Percentiles rank a stretch among this genome's conserved stretches.
phyloP scores from a whole-genome alignment of 768 basidiomycete species.

The Agrocybe praecox region DNA sequence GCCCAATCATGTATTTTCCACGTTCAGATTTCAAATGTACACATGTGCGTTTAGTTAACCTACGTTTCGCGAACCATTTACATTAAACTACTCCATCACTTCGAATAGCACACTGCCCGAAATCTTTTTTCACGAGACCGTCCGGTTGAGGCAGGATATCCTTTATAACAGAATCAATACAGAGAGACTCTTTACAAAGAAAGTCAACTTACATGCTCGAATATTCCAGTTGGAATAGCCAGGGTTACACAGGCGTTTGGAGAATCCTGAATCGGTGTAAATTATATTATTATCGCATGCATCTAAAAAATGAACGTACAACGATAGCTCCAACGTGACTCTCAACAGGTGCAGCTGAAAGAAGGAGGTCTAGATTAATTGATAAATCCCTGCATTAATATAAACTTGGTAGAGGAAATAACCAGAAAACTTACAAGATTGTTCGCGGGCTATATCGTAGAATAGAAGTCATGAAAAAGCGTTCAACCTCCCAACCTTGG shows the following conservation, averaged over 20 bases:
- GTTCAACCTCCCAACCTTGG: too few relatives aligned
- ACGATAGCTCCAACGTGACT: conserved; percentile 72
- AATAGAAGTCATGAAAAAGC: background rate
- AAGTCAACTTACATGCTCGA: conserved; percentile 60
- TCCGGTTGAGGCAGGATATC: conserved; percentile 70
- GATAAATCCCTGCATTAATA: background rate
- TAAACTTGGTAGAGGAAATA: background rate
- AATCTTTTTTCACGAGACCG: conserved; percentile 58
- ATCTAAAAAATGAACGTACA: conserved; percentile 34
- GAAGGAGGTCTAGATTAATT: conserved; percentile 51
- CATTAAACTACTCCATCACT: conserved; percentile 54
- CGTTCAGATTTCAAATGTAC: too few relatives aligned
- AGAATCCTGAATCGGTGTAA: conserved; percentile 50
- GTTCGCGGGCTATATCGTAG: conserved; percentile 60
- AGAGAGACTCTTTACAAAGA: too few relatives aligned
- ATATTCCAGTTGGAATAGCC: conserved; percentile 76
- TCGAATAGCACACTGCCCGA: conserved; percentile 68
- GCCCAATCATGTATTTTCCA: too few relatives aligned
- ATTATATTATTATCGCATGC: background rate
- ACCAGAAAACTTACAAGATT: conserved; percentile 54
- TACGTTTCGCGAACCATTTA: too few relatives aligned
- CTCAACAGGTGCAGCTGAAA: conserved; percentile 72
- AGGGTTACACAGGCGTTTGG: conserved; percentile 81
- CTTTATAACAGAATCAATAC: too few relatives aligned
- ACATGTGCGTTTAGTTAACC: too few relatives aligned